These are phyloP conservation scores for Lachnellula suecica DNA, from an alignment of 2,329 filamentous ascomycete genomes.

Conservation along the genomic window DNA sequence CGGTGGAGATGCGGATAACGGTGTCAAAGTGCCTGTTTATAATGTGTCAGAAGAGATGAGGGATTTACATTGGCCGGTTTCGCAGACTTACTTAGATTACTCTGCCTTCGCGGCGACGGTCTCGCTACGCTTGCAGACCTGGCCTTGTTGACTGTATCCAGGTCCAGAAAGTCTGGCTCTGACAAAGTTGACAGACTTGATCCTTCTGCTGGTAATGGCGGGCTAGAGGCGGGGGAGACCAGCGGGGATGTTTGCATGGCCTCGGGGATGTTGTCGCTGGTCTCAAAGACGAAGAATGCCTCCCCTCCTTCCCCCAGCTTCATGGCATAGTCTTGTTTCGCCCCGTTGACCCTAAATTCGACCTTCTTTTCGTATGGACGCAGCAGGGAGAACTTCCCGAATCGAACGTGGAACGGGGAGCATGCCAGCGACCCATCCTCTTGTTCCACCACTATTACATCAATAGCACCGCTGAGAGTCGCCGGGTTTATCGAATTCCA, in stretches of 20 bases:
- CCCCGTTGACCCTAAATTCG: slow-evolving; percentile 92
- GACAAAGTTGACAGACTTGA: slow-evolving; percentile 48
- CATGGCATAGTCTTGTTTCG: slow-evolving; percentile 93
- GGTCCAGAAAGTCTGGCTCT: slow-evolving; percentile 69
- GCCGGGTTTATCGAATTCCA: slow-evolving; percentile 99
- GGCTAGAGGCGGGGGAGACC: slow-evolving; percentile 85
- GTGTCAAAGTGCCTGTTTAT: slow-evolving; percentile 41
- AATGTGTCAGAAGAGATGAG: slow-evolving; percentile 22
- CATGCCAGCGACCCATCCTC: slow-evolving; percentile 87
- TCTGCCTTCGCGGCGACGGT: slow-evolving; percentile 36
- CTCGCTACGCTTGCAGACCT: slow-evolving; percentile 39
- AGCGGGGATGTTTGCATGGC: slow-evolving; percentile 92
- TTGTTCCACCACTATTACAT: slow-evolving; percentile 97
- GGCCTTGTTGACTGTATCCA: slow-evolving; percentile 46
- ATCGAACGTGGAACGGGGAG: slow-evolving; percentile 97
- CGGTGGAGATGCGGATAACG: slow-evolving; percentile 53
- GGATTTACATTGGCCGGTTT: background rate
- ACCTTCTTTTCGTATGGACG: slow-evolving; percentile 98
- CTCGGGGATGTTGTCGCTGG: slow-evolving; percentile 85
- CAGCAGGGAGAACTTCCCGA: slow-evolving; percentile 95
- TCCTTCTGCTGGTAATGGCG: slow-evolving; percentile 57
- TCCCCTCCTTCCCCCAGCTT: slow-evolving; percentile 97
- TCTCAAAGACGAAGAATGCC: slow-evolving; percentile 98
- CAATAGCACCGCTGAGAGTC: slow-evolving; percentile 94
- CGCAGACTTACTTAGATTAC: slow-evolving; percentile 29